Base-by-base conservation (phyloP, 306 rosid genomes). In the Rosa chinensis region DNA sequence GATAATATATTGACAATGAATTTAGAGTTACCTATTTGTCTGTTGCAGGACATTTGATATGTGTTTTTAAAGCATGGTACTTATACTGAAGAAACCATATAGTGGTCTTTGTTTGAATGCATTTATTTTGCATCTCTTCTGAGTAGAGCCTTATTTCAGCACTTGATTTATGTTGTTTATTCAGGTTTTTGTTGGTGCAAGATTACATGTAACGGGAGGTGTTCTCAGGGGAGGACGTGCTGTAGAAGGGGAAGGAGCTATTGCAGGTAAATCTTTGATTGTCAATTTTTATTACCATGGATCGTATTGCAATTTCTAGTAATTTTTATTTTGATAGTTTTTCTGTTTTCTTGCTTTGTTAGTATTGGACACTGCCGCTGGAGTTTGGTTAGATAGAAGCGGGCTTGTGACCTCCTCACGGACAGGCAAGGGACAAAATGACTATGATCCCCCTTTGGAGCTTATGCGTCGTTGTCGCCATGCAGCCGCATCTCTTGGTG, bases 341-440 rank as follows among this genome's bases (percentile, higher is more conserved):
- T 20, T 62, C 20, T 61, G 11, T 40, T 23, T 79, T 13, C 13
- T 35, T 17, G 73, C 23, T 80, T 79, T 77, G 78, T 77, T 77
- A 95, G 99, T 96, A 67, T 86, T 96, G 94, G 99, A 96, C 88
- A 96, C 99, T 81, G 99, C 99, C 12, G 99, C 99, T 79, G 99
- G 99, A 83, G 98, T 90, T 81, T 96, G 99, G 99, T 85, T 96
- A 73, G 99, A 96, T 81, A 88, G 98, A 85, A 91, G 82, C 74
- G 99, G 99, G 69, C 86, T 96, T 59, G 98, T 96, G 82, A 88
- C 99, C 83, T 86, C 98, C 28, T 88, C 98, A 76, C 96, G 97
- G 40, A 40, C 90, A 66, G 81, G 83, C 85, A 96, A 86, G 89
- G 90, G 96, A 80, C 91, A 89, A 53, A 45, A 75, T 79, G 99